Base-by-base conservation (phyloP, 257 asterid genomes). In the Solanum lycopersicoides region DNA sequence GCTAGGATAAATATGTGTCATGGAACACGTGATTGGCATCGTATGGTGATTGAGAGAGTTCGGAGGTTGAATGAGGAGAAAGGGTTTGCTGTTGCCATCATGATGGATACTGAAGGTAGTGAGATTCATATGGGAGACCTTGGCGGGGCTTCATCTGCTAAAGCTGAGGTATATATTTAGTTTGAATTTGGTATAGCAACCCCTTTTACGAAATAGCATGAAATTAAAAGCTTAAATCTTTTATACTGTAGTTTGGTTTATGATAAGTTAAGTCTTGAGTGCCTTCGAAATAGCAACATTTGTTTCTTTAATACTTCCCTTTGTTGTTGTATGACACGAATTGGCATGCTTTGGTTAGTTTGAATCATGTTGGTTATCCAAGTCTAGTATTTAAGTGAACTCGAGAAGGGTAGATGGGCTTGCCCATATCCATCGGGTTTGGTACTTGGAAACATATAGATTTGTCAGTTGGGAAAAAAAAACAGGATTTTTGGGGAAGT, bases 51-150 rank as follows among this genome's bases (percentile, higher is more conserved):
- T 76, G 93, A 94, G 89, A 92, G 99, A 28, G 96, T 97, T 69
- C 91, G 99, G 92, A 92, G 90, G 82, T 91, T 97, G 97, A 97
- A 97, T 89, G 99, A 96, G 93, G 99, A 96, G 89, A 96, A 96
- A 85, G 99, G 99, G 5, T 97, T 69, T 84, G 99, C 99, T 4
- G 98, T 97, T 50, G 99, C 99, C 9, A 93, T 97, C 89, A 97
- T 97, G 99, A 97, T 97, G 99, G 99, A 97, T 89, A 97, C 99
- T 71, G 99, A 97, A 92, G 99, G 99, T 45, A 95, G 99, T 90
- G 99, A 97, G 94, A 96, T 97, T 89, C 99, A 96, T 90, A 96
- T 96, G 99, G 99, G 98, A 44, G 99, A 97, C 89, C 98, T 97
- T 65, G 99, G 98, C 39, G 99, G 99, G 18, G 93, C 96, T 89